phyloP scores from a whole-genome alignment of 768 basidiomycete species.

The Mycena amicta region DNA sequence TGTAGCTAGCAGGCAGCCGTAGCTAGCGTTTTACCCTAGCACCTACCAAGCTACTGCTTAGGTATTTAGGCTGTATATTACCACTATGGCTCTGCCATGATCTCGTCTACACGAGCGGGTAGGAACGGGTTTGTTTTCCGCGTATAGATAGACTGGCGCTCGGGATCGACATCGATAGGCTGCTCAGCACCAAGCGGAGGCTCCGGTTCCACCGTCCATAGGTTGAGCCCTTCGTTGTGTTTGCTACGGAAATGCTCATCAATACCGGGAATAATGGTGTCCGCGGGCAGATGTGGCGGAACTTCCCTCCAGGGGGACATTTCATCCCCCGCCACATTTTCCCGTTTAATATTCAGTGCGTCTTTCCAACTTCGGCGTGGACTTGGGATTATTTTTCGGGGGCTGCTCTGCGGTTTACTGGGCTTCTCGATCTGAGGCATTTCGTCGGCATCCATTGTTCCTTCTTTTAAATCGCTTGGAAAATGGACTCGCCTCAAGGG shows the following conservation, averaged over 20 bases:
- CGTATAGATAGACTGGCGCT: constrained; percentile 5
- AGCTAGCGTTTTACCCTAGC: not conserved
- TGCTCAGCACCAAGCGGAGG: not conserved
- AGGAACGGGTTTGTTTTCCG: constrained; percentile 23
- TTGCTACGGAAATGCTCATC: not conserved
- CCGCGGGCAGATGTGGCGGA: not conserved
- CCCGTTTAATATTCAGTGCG: no score
- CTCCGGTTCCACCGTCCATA: constrained; percentile 7
- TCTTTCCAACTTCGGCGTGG: no score
- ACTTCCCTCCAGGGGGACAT: constrained; percentile 12
- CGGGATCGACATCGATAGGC: not conserved
- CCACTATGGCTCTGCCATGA: constrained; percentile 22
- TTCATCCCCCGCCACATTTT: constrained; percentile 15
- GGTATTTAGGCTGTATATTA: not conserved
- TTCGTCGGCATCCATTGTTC: not conserved
- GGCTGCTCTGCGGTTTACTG: not conserved
- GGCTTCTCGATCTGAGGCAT: no score
- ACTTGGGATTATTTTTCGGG: no score
- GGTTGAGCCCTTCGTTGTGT: not conserved
- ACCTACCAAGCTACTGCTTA: not conserved
- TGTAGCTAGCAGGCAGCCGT: not conserved
- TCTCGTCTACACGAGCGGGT: constrained; percentile 19
- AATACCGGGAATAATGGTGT: not conserved
- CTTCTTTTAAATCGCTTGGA: not conserved
- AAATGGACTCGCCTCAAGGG: constrained; percentile 11